Percentiles rank a stretch among this genome's conserved stretches.
phyloP scores from a whole-genome alignment of 306 rosid genomes.

The Styphnolobium japonicum region DNA sequence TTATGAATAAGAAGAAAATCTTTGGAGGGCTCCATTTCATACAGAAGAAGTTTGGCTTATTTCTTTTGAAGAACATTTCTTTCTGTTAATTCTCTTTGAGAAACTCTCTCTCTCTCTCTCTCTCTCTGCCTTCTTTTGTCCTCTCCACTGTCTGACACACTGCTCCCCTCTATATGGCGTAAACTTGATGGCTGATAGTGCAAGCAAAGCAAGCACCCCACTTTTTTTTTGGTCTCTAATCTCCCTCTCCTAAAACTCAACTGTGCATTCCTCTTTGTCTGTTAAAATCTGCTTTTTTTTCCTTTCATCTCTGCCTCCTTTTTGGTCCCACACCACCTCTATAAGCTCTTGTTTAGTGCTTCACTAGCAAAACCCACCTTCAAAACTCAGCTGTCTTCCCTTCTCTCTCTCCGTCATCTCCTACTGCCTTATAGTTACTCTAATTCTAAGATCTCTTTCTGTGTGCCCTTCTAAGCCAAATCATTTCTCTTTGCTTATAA shows the following conservation, averaged over 20 bases:
- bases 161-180: constrained; percentile 53
- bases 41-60: background rate
- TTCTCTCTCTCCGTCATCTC: background rate
- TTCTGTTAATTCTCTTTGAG: constrained; percentile 21
- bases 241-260: constrained; percentile 19
- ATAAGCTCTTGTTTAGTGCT: constrained; percentile 62
- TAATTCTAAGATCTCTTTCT: constrained; percentile 22
- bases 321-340: constrained; percentile 29
- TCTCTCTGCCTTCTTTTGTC: constrained; percentile 27
- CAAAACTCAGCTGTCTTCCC: constrained; percentile 13
- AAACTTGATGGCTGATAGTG: constrained; percentile 71
- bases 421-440: background rate
- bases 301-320: background rate
- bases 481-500: constrained; percentile 9
- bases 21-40: background rate
- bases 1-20: background rate
- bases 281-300: constrained; percentile 35
- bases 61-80: background rate
- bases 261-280: constrained; percentile 39
- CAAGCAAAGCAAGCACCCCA: constrained; percentile 70
- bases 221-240: constrained; percentile 5
- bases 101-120: constrained; percentile 4
- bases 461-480: constrained; percentile 14
- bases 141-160: constrained; percentile 62
- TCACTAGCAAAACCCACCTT: constrained; percentile 39